A percentile compares a stretch with the other conserved stretches of the same genome.
Conservation (phyloP, 208 protist species). For the Acanthamoeba healyi region DNA sequence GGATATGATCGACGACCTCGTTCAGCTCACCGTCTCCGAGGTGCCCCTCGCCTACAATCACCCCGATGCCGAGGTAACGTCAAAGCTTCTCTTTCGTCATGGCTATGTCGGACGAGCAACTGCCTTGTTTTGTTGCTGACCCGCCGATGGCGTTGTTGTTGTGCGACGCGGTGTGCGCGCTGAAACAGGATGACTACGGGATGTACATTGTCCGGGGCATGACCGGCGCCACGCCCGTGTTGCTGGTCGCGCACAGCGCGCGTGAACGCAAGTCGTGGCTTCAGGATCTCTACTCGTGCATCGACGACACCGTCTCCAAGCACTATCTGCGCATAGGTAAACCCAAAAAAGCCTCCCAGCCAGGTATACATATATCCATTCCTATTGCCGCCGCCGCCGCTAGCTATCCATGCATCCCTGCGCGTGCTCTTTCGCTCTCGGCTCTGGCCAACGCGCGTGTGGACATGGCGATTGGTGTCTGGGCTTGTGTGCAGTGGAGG, state of each 20-base stretch:
- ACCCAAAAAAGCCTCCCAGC: background rate
- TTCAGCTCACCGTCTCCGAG: slow-evolving; percentile 49
- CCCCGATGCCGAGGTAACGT: slow-evolving; percentile 4
- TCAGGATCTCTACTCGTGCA: slow-evolving; percentile 65
- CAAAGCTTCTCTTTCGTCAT: background rate
- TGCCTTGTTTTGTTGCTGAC: background rate
- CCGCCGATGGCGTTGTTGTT: too few species aligned
- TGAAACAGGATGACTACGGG: slow-evolving; percentile 23
- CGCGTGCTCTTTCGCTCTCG: background rate
- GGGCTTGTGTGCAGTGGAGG: background rate
- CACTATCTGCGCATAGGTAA: slow-evolving; percentile 60
- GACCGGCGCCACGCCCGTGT: slow-evolving; percentile 4
- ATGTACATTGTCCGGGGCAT: background rate
- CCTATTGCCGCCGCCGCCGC: background rate
- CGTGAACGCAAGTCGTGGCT: slow-evolving; percentile 36
- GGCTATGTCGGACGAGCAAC: background rate
- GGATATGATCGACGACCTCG: slow-evolving; percentile 58
- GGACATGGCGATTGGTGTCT: background rate
- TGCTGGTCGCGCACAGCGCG: background rate
- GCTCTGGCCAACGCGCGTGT: background rate
- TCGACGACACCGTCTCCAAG: slow-evolving; percentile 55
- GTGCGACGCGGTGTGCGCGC: too few species aligned
- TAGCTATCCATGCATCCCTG: background rate
- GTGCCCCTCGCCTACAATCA: background rate
- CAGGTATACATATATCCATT: slow-evolving; percentile 46